Evolutionary conservation across 2,329 filamentous ascomycete species (phyloP).

Genomic region (Pseudomassariella vexata): DNA sequence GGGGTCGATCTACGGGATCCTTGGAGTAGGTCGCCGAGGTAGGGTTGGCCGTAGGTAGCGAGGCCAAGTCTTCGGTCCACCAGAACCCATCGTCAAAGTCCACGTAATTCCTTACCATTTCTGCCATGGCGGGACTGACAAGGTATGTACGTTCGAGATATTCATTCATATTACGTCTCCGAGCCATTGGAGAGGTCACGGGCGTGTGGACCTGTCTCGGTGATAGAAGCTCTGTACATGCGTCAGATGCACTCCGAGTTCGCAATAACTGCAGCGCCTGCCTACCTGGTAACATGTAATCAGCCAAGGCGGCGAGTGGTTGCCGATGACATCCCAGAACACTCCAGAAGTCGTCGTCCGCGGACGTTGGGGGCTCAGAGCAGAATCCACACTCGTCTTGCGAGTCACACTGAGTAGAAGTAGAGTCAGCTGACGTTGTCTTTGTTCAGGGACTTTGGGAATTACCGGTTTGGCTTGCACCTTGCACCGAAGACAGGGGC

Average conservation of each 20-base stretch:
- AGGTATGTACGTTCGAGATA: constrained; percentile 41
- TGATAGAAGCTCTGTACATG: constrained; percentile 34
- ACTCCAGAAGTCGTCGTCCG: constrained; percentile 40
- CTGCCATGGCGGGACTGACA: constrained; percentile 30
- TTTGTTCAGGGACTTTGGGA: constrained; percentile 1
- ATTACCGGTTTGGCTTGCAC: constrained; percentile 40
- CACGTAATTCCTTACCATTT: constrained; percentile 37
- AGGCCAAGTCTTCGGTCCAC: constrained; percentile 48
- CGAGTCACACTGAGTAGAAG: constrained; percentile 42
- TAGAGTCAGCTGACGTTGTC: constrained; percentile 12
- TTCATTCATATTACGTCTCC: constrained; percentile 45
- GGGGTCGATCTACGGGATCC: constrained; percentile 33
- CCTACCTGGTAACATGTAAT: constrained; percentile 45
- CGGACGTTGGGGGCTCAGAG: constrained; percentile 27
- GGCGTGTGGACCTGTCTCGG: constrained; percentile 44
- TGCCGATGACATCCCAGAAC: constrained; percentile 46
- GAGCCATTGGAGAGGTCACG: constrained; percentile 42
- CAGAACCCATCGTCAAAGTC: constrained; percentile 54
- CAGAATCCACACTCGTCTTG: constrained; percentile 44
- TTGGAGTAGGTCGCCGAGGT: constrained; percentile 31
- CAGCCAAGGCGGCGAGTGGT: constrained; percentile 38
- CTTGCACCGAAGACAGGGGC: constrained; percentile 47
- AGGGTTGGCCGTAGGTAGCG: constrained; percentile 30
- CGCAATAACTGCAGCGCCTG: too few species aligned
- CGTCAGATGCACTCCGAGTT: too few species aligned